phyloP scores from a whole-genome alignment of 306 rosid species.

The Cotoneaster glaucophyllus region DNA sequence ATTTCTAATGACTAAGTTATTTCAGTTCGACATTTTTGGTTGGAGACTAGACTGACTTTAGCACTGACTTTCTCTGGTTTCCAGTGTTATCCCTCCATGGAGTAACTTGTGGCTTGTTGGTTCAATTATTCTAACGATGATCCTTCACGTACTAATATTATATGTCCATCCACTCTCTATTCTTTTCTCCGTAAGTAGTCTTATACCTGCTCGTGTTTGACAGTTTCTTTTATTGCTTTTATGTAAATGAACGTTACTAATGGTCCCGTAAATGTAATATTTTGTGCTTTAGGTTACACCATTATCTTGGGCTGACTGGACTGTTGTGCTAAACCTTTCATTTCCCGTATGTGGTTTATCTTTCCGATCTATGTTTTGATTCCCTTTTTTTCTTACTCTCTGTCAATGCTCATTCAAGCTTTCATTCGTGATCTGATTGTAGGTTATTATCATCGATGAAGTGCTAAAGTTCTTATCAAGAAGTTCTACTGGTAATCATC shows the following conservation, averaged over 20 bases:
- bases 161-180: conserved; percentile 85
- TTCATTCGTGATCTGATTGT: conserved; percentile 8
- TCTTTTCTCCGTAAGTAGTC: conserved; percentile 91
- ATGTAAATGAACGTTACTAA: conserved; percentile 12
- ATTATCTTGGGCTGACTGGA: conserved; percentile 90
- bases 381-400: background rate
- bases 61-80: conserved; percentile 15
- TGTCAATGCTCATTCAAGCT: background rate
- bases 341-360: conserved; percentile 57
- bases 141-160: conserved; percentile 74
- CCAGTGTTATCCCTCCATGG: conserved; percentile 95
- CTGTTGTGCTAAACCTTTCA: conserved; percentile 75
- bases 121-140: conserved; percentile 81
- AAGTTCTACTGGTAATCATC: conserved; percentile 49
- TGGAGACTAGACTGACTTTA: background rate
- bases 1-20: background rate
- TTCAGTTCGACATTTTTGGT: background rate
- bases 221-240: conserved; percentile 3
- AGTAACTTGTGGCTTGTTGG: conserved; percentile 95
- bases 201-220: conserved; percentile 6
- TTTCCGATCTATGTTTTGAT: background rate
- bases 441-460: conserved; percentile 92
- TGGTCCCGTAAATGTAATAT: background rate
- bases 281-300: conserved; percentile 65
- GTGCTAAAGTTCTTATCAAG: conserved; percentile 89